Conservation (phyloP, 106 monocot genomes). For the Dendrobium chrysotoxum region DNA sequence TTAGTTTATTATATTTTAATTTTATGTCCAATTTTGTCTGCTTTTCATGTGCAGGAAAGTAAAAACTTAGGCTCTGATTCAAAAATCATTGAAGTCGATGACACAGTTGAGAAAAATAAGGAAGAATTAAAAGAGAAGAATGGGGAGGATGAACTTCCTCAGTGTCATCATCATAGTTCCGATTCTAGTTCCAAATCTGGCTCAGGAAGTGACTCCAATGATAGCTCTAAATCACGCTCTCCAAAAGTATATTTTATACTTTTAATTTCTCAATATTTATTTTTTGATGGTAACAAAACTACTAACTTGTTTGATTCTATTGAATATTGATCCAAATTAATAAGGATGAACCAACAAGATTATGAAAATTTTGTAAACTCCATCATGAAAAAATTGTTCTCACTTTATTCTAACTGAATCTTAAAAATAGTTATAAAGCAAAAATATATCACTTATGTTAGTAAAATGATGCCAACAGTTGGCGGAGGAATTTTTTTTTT, state of each 20-base stretch:
- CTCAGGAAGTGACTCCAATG: background rate
- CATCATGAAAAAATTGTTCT: too few relatives aligned
- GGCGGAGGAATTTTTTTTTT: too few relatives aligned
- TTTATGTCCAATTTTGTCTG: background rate
- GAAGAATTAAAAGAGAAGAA: background rate
- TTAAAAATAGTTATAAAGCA: too few relatives aligned
- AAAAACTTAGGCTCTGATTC: background rate
- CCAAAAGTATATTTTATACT: background rate
- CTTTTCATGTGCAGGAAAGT: background rate
- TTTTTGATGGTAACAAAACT: too few relatives aligned
- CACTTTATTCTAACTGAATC: too few relatives aligned
- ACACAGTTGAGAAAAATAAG: background rate
- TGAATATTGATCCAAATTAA: too few relatives aligned
- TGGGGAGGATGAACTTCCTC: background rate
- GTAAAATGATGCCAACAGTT: too few relatives aligned
- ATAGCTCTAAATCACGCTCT: background rate
- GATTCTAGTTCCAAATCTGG: slow-evolving; percentile 6
- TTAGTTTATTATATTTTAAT: background rate
- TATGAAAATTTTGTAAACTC: too few relatives aligned
- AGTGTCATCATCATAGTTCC: background rate
- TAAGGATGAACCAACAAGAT: too few relatives aligned
- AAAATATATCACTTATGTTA: too few relatives aligned
- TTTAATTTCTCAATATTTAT: too few relatives aligned
- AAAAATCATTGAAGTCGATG: background rate
- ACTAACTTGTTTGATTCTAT: too few relatives aligned